phyloP scores from a whole-genome alignment of 1,284 basidiomycete species.

The Ganoderma sinense region DNA sequence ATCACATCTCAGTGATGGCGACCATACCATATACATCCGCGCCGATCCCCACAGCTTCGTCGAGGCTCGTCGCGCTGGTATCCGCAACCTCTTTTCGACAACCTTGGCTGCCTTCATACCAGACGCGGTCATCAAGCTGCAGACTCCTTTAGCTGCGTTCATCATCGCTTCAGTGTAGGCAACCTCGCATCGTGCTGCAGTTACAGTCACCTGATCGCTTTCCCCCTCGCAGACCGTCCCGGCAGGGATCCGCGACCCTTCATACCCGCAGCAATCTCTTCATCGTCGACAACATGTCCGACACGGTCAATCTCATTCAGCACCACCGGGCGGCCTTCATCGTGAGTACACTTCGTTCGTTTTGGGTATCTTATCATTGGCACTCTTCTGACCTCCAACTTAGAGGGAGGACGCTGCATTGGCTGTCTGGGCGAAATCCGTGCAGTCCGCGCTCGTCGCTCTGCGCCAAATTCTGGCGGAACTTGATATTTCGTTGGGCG shows the following conservation, averaged over 20 bases:
- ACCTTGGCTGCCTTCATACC: constrained; percentile 18
- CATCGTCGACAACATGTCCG: constrained; percentile 10
- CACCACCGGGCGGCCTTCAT: constrained; percentile 10
- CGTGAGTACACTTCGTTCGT: background rate
- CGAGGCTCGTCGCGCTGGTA: constrained; percentile 5
- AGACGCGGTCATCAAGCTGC: constrained; percentile 19
- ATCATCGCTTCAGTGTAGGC: constrained; percentile 14
- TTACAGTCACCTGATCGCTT: constrained; percentile 8
- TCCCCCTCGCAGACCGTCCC: constrained; percentile 3
- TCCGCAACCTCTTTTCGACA: constrained; percentile 9
- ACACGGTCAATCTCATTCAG: constrained; percentile 15
- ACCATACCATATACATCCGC: constrained; percentile 18
- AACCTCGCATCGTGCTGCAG: background rate
- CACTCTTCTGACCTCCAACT: background rate
- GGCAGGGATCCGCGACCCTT: constrained; percentile 3
- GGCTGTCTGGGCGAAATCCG: constrained; percentile 5
- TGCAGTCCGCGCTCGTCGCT: background rate
- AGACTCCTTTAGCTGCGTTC: constrained; percentile 10
- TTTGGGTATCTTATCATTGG: background rate
- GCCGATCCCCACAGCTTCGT: constrained; percentile 9
- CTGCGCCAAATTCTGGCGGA: constrained; percentile 4
- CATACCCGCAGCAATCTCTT: constrained; percentile 5
- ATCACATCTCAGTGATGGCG: constrained; percentile 6
- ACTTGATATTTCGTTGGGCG: background rate
- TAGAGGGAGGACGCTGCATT: constrained; percentile 16